Conservation (phyloP, 2,329 filamentous ascomycete species). For the Diaporthe capsici region DNA sequence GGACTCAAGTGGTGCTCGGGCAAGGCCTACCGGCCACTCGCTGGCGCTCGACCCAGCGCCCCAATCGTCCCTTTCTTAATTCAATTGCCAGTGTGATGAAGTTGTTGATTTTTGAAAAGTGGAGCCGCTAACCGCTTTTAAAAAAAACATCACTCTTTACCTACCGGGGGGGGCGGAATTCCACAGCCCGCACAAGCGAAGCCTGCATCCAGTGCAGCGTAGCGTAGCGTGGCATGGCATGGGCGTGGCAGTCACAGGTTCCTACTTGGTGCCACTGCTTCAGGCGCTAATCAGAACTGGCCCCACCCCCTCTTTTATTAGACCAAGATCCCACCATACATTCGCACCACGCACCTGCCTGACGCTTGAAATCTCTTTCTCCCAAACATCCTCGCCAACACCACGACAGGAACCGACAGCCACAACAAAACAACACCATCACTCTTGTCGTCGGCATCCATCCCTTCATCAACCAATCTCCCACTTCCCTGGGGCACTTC, state of each 20-base stretch:
- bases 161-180: too few species aligned
- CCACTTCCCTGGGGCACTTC: slow-evolving; percentile 9
- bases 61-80: too few species aligned
- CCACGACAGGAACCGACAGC: slow-evolving; percentile 30
- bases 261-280: slow-evolving; percentile 8
- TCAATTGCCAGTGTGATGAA: too few species aligned
- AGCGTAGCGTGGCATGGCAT: slow-evolving; percentile 15
- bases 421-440: slow-evolving; percentile 20
- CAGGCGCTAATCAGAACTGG: slow-evolving; percentile 27
- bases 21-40: too few species aligned
- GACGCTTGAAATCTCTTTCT: slow-evolving; percentile 29
- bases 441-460: slow-evolving; percentile 5
- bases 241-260: slow-evolving; percentile 26
- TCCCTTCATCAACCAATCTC: slow-evolving; percentile 30
- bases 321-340: slow-evolving; percentile 21
- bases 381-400: slow-evolving; percentile 18
- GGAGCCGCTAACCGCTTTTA: too few species aligned
- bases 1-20: too few species aligned
- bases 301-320: slow-evolving; percentile 30
- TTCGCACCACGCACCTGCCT: slow-evolving; percentile 1
- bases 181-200: neutral
- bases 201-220: neutral
- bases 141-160: too few species aligned
- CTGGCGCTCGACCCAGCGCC: too few species aligned
- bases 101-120: too few species aligned